A percentile compares a stretch with the other conserved stretches of the same genome.
Conservation (phyloP, 164 flowering plant genomes). For the Akebia trifoliata region DNA sequence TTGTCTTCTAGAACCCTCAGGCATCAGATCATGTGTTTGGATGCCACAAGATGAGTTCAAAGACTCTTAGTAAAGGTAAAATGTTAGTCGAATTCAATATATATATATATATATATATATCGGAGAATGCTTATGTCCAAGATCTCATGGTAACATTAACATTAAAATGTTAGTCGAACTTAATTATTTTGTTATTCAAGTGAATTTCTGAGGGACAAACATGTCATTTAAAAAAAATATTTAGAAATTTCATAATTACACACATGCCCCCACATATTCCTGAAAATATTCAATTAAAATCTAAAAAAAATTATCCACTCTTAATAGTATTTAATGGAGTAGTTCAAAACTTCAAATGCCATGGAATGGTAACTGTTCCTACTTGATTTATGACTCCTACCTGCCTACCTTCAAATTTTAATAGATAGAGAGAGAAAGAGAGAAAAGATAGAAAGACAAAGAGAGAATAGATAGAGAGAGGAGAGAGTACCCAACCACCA, state of each 20-base stretch:
- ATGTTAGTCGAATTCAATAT: too few relatives aligned
- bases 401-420: slow-evolving; percentile 8
- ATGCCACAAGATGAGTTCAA: too few relatives aligned
- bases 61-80: too few relatives aligned
- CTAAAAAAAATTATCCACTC: not conserved
- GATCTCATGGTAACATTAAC: too few relatives aligned
- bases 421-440: not conserved
- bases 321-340: not conserved
- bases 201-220: not conserved
- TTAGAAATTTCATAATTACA: not conserved
- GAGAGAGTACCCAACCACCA: not conserved
- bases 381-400: slow-evolving; percentile 21
- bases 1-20: too few relatives aligned
- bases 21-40: too few relatives aligned
- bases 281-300: not conserved
- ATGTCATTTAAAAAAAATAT: not conserved
- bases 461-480: not conserved
- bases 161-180: too few relatives aligned
- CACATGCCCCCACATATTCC: not conserved
- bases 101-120: too few relatives aligned
- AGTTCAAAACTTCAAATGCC: not conserved
- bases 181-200: not conserved
- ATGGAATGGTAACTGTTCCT: slow-evolving; percentile 10
- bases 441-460: too few relatives aligned
- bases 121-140: too few relatives aligned